Conservation (phyloP, 1,284 basidiomycete species). For the Apiotrichum sp. region DNA sequence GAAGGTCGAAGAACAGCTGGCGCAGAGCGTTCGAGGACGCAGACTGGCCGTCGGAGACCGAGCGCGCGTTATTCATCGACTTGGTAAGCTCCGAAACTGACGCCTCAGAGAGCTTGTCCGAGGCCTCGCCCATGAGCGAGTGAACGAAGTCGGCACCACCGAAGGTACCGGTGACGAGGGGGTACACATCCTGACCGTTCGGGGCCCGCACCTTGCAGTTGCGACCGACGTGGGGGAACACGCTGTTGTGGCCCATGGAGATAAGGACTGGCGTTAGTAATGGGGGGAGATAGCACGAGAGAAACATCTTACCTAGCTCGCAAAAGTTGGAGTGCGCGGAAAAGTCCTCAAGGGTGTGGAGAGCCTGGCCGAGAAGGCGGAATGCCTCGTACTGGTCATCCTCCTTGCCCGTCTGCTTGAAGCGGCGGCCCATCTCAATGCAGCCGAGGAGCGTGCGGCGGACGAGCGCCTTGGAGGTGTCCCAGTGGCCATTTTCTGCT, state of each 20-base stretch:
- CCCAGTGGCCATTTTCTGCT: conserved; percentile 66
- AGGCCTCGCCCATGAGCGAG: conserved; percentile 54
- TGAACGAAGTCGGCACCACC: conserved; percentile 81
- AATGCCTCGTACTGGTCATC: conserved; percentile 77
- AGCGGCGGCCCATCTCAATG: conserved; percentile 54
- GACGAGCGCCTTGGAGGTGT: conserved; percentile 79
- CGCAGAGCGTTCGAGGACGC: conserved; percentile 48
- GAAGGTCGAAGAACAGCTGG: conserved; percentile 52
- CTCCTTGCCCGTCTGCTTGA: conserved; percentile 57
- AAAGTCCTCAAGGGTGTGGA: conserved; percentile 50
- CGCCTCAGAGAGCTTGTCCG: conserved; percentile 55
- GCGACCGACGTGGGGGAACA: conserved; percentile 87
- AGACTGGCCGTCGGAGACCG: conserved; percentile 47
- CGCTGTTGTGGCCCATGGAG: conserved; percentile 64
- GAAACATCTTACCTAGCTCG: conserved; percentile 52
- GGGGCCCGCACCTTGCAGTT: conserved; percentile 70
- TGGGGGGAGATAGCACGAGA: not conserved
- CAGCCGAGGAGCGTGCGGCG: conserved; percentile 69
- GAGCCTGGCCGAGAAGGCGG: conserved; percentile 63
- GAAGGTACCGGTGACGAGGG: conserved; percentile 83
- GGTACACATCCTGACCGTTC: conserved; percentile 68
- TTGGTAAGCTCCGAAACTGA: conserved; percentile 83
- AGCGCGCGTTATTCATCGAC: conserved; percentile 61
- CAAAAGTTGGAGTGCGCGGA: conserved; percentile 86
- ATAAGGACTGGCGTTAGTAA: conserved; percentile 53